Percentiles rank a stretch among this genome's conserved stretches.
phyloP scores from a whole-genome alignment of 176 grass and related monocot species.

The Hordeum marinum region DNA sequence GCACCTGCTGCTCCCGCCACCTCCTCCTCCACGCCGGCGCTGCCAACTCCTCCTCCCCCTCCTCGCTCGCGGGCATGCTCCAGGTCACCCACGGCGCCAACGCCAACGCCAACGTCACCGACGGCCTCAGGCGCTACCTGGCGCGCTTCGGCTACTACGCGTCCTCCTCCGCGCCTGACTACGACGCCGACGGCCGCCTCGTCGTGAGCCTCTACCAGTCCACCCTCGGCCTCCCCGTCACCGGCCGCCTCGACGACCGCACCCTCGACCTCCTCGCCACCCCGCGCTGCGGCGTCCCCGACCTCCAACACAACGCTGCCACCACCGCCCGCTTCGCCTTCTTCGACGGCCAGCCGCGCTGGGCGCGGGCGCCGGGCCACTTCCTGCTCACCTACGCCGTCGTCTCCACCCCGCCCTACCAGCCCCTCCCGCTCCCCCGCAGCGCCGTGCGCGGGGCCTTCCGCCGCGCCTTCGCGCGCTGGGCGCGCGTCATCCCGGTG shows the following conservation, averaged over 20 bases:
- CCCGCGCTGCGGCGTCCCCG: slow-evolving; percentile 6
- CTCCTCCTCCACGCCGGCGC: background rate
- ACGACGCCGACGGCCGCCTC: background rate
- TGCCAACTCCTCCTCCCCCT: background rate
- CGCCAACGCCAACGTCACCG: background rate
- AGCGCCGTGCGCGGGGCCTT: background rate
- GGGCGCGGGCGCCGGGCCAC: background rate
- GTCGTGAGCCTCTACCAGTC: background rate
- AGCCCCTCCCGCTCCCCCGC: background rate
- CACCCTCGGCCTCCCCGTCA: slow-evolving; percentile 8
- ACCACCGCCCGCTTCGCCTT: background rate
- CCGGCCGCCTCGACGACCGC: background rate
- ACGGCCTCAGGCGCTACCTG: slow-evolving; percentile 4
- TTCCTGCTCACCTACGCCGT: slow-evolving; percentile 15
- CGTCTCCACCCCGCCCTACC: background rate
- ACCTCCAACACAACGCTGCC: background rate
- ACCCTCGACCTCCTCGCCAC: slow-evolving; percentile 7
- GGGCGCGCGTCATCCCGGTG: slow-evolving; percentile 11
- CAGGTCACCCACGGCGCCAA: too few species aligned
- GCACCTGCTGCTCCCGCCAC: background rate
- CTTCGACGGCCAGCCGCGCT: slow-evolving; percentile 3
- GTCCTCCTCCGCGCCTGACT: background rate
- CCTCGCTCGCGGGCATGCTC: background rate
- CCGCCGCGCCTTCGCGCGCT: background rate
- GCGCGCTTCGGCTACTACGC: slow-evolving; percentile 7